Percentiles rank a stretch among this genome's conserved stretches.
These are phyloP conservation scores for Dicorynia guianensis DNA, from an alignment of 306 rosid genomes.

Conservation along the genomic window DNA sequence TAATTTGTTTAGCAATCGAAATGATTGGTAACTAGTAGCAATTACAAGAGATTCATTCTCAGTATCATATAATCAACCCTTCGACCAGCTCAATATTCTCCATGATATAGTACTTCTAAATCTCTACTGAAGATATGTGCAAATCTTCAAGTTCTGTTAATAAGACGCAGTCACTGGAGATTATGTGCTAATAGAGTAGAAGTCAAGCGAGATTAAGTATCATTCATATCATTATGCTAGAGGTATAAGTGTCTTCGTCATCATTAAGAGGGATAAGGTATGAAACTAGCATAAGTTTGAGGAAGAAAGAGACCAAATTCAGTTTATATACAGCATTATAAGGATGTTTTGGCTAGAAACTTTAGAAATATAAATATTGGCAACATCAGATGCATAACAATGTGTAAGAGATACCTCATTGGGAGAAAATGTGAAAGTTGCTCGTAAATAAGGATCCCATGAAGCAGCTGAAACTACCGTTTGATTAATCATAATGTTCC, in stretches of 20 bases:
- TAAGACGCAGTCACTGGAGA: neutral
- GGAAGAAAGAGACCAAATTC: neutral
- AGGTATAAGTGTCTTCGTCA: neutral
- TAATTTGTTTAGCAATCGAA: constrained; percentile 2
- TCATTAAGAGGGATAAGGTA: constrained; percentile 12
- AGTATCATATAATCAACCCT: neutral
- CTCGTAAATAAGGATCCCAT: constrained; percentile 60
- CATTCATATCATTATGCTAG: neutral
- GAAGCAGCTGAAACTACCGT: constrained; percentile 55
- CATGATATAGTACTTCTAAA: neutral
- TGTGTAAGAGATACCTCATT: constrained; percentile 32
- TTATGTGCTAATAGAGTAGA: neutral
- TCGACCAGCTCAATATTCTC: constrained; percentile 1
- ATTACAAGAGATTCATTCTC: constrained; percentile 1
- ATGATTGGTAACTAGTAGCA: constrained; percentile 12
- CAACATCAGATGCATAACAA: constrained; percentile 20
- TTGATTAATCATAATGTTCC: constrained; percentile 52
- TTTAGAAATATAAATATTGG: constrained; percentile 3
- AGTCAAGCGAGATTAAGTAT: constrained; percentile 29
- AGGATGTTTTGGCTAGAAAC: constrained; percentile 11
- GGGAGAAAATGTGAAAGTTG: constrained; percentile 45
- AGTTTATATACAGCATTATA: neutral
- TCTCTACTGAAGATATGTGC: neutral
- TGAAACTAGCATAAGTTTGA: neutral
- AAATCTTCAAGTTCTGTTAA: neutral